Evolutionary conservation across 1,284 basidiomycete species (phyloP).

Genomic region (Marasmius fiardii): DNA sequence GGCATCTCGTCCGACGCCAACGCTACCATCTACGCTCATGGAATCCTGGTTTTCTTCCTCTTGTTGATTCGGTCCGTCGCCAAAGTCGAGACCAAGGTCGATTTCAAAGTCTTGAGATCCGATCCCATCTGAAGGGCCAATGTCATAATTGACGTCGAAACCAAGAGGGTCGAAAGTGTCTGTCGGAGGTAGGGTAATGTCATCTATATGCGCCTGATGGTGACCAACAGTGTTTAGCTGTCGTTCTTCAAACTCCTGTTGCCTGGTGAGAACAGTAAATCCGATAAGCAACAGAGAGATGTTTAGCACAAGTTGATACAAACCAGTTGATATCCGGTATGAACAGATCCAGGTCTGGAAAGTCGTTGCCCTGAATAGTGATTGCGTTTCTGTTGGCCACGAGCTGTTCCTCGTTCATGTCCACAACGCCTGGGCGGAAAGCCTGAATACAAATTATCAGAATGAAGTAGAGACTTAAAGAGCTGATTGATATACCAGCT

Average conservation of each 20-base stretch:
- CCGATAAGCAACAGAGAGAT: background rate
- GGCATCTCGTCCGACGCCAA: slow-evolving; percentile 77
- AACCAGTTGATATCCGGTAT: slow-evolving; percentile 82
- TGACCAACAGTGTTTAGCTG: slow-evolving; percentile 53
- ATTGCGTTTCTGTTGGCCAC: slow-evolving; percentile 85
- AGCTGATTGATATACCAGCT: slow-evolving; percentile 62
- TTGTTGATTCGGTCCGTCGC: slow-evolving; percentile 16
- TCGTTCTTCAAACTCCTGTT: slow-evolving; percentile 70
- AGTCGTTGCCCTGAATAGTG: slow-evolving; percentile 71
- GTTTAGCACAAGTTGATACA: slow-evolving; percentile 12
- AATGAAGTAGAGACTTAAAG: background rate
- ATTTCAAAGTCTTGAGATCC: slow-evolving; percentile 75
- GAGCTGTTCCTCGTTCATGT: slow-evolving; percentile 93
- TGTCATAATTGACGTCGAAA: slow-evolving; percentile 64
- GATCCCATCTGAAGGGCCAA: slow-evolving; percentile 77
- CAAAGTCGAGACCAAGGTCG: slow-evolving; percentile 18
- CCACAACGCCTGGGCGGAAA: slow-evolving; percentile 89
- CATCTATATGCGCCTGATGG: slow-evolving; percentile 78
- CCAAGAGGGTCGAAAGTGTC: slow-evolving; percentile 63
- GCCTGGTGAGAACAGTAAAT: slow-evolving; percentile 40
- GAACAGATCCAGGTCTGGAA: slow-evolving; percentile 72
- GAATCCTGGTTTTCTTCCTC: slow-evolving; percentile 30
- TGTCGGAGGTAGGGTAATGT: slow-evolving; percentile 76
- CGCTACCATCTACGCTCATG: slow-evolving; percentile 57
- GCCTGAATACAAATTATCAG: slow-evolving; percentile 48